Percentiles rank a stretch among this genome's conserved stretches.
phyloP scores from a whole-genome alignment of 2,329 filamentous ascomycete species.

The Monosporascus cannonballus region DNA sequence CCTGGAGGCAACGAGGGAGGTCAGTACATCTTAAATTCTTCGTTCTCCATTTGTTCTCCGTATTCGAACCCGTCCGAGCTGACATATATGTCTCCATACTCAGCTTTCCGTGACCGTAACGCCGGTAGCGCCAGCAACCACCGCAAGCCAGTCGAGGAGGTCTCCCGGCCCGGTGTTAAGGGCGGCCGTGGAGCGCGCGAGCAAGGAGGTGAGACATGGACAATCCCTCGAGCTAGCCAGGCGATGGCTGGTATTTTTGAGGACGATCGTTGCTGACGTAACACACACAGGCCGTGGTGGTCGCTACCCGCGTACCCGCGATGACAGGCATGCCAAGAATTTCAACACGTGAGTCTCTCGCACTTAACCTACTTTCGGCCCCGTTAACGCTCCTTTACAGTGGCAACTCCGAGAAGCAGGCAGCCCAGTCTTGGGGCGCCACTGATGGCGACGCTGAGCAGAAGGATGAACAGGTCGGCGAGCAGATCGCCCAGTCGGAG shows the following conservation, averaged over 20 bases:
- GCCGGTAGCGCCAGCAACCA: conserved; percentile 81
- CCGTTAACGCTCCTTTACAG: conserved; percentile 4
- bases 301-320: conserved; percentile 45
- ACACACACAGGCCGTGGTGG: conserved; percentile 42
- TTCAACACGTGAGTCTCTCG: conserved; percentile 37
- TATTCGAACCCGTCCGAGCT: conserved; percentile 10
- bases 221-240: not conserved
- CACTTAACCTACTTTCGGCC: not conserved
- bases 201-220: conserved; percentile 44
- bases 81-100: conserved; percentile 3
- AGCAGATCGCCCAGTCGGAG: conserved; percentile 81
- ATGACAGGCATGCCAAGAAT: conserved; percentile 50
- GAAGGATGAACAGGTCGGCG: conserved; percentile 86
- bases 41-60: conserved; percentile 6
- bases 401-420: conserved; percentile 80
- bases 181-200: conserved; percentile 59
- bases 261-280: not conserved
- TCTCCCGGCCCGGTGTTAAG: conserved; percentile 46
- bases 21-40: conserved; percentile 42
- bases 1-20: conserved; percentile 79
- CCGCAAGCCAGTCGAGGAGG: conserved; percentile 69
- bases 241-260: conserved; percentile 9
- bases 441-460: conserved; percentile 76
- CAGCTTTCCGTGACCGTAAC: conserved; percentile 85
- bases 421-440: conserved; percentile 83